A percentile compares a stretch with the other conserved stretches of the same genome.
These are phyloP conservation scores for Naematelia encephala DNA, from an alignment of 768 basidiomycete species.

Conservation along the genomic window DNA sequence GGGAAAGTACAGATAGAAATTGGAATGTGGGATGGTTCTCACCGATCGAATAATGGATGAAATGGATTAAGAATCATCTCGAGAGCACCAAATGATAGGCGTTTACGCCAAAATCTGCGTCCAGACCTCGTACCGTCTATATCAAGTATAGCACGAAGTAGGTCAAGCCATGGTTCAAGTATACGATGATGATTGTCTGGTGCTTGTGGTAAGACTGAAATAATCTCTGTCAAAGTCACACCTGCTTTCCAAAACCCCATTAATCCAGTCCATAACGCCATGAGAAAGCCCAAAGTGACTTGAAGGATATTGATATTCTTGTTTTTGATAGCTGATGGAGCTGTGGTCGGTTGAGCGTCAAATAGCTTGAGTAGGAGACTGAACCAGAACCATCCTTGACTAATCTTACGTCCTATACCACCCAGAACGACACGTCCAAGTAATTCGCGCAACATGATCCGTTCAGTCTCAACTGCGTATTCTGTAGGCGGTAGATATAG, in stretches of 20 bases:
- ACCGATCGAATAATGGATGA: slow-evolving; percentile 30
- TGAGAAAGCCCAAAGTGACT: background rate
- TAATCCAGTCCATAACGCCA: background rate
- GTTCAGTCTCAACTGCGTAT: slow-evolving; percentile 63
- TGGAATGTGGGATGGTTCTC: slow-evolving; percentile 6
- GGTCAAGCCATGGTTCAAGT: background rate
- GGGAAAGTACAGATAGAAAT: background rate
- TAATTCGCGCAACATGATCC: slow-evolving; percentile 79
- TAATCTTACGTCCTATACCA: slow-evolving; percentile 59
- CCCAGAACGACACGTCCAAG: slow-evolving; percentile 71
- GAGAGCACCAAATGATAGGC: slow-evolving; percentile 21
- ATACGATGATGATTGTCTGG: background rate
- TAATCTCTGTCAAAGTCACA: background rate
- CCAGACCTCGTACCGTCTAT: background rate
- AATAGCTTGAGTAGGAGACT: slow-evolving; percentile 65
- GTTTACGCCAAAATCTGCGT: background rate
- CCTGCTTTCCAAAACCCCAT: background rate
- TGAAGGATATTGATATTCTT: background rate
- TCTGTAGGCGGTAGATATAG: slow-evolving; percentile 73
- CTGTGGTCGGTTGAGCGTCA: slow-evolving; percentile 47
- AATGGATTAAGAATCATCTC: slow-evolving; percentile 23
- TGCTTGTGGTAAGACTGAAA: background rate
- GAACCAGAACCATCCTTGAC: slow-evolving; percentile 89
- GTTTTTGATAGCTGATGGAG: background rate
- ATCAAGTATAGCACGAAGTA: background rate